Evolutionary conservation across 2,329 filamentous ascomycete species (phyloP).

Genomic region (Pseudogymnoascus sp.): DNA sequence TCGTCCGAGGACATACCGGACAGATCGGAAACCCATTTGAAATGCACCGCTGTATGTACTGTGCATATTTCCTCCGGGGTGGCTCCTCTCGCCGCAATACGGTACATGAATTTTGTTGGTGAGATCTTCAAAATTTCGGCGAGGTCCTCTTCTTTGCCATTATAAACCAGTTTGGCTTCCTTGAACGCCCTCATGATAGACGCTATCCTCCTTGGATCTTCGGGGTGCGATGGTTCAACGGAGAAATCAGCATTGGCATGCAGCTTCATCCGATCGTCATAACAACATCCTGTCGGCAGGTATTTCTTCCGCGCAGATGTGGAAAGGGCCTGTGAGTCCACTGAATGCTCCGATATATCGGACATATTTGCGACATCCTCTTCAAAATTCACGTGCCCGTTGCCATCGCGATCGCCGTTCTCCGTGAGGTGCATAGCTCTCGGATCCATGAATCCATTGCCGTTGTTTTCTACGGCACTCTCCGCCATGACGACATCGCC

Average conservation of each 20-base stretch:
- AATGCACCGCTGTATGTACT: constrained; percentile 72
- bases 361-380: not conserved
- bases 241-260: constrained; percentile 78
- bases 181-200: constrained; percentile 88
- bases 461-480: not conserved
- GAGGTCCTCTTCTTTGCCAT: constrained; percentile 47
- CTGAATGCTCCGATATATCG: not conserved
- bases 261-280: constrained; percentile 91
- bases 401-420: not conserved
- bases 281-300: constrained; percentile 70
- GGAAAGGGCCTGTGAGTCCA: not conserved
- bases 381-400: not conserved
- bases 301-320: not conserved
- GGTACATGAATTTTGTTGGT: constrained; percentile 58
- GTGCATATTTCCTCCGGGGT: constrained; percentile 71
- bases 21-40: constrained; percentile 61
- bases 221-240: constrained; percentile 74
- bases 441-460: not conserved
- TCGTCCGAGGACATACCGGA: constrained; percentile 49
- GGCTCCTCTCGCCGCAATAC: constrained; percentile 72
- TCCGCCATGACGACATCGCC: not conserved
- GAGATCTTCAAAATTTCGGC: constrained; percentile 41
- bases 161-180: constrained; percentile 67
- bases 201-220: constrained; percentile 86
- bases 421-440: not conserved